Conservation (phyloP, 306 rosid species). For the Vigna hirtella region DNA sequence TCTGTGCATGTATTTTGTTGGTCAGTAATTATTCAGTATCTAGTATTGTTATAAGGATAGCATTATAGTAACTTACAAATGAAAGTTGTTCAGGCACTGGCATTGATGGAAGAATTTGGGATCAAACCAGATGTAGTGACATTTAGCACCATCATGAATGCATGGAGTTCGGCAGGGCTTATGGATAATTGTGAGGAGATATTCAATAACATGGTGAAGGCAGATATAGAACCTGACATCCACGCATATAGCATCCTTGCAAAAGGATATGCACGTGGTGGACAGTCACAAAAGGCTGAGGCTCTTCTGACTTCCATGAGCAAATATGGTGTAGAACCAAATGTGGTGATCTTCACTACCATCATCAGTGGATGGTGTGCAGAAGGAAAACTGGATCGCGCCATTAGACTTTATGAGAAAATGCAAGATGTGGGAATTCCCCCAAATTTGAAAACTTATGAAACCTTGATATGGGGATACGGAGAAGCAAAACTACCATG, state of each 20-base stretch:
- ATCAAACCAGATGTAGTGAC: slow-evolving; percentile 92
- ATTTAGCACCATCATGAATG: slow-evolving; percentile 96
- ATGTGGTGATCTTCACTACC: slow-evolving; percentile 96
- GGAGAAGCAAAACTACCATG: slow-evolving; percentile 93
- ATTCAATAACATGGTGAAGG: slow-evolving; percentile 83
- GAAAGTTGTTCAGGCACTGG: slow-evolving; percentile 73
- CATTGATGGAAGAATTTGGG: slow-evolving; percentile 91
- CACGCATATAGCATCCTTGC: slow-evolving; percentile 92
- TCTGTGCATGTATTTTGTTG: slow-evolving; percentile 21
- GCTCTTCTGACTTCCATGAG: slow-evolving; percentile 72
- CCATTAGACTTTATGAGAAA: slow-evolving; percentile 59
- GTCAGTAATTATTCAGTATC: slow-evolving; percentile 19
- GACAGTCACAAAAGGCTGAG: slow-evolving; percentile 80
- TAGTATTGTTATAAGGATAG: slow-evolving; percentile 17
- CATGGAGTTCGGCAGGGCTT: slow-evolving; percentile 89
- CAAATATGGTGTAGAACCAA: slow-evolving; percentile 68
- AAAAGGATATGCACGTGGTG: slow-evolving; percentile 88
- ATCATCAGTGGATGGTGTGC: slow-evolving; percentile 94
- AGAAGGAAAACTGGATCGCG: slow-evolving; percentile 81
- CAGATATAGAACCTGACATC: slow-evolving; percentile 81
- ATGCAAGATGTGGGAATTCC: slow-evolving; percentile 67
- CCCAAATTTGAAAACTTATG: slow-evolving; percentile 82
- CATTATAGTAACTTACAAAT: slow-evolving; percentile 37
- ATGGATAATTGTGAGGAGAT: slow-evolving; percentile 84
- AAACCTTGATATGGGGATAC: slow-evolving; percentile 96